Conservation (phyloP, 2,329 filamentous ascomycete species). For the Fusarium nelsonii region DNA sequence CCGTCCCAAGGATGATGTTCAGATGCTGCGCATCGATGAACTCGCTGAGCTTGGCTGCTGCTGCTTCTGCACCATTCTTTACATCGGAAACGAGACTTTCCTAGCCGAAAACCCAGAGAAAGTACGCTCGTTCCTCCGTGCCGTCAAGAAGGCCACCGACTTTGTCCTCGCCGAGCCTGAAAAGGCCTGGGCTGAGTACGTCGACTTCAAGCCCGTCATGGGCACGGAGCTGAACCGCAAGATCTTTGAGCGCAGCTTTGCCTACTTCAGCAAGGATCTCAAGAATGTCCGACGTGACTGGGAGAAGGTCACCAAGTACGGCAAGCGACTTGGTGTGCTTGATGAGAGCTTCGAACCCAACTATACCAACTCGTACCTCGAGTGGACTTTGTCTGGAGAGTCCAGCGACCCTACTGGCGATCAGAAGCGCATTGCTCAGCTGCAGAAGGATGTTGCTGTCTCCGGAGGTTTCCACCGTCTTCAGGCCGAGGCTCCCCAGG, state of each 20-base stretch:
- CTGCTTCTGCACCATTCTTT: slow-evolving; percentile 86
- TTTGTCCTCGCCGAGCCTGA: slow-evolving; percentile 74
- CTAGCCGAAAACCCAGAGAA: slow-evolving; percentile 74
- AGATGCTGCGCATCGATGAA: slow-evolving; percentile 86
- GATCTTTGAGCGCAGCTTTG: slow-evolving; percentile 83
- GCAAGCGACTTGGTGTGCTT: slow-evolving; percentile 78
- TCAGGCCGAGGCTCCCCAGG: slow-evolving; percentile 33
- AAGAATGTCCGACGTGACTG: slow-evolving; percentile 82
- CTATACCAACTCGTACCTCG: slow-evolving; percentile 79
- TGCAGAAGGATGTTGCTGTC: slow-evolving; percentile 75
- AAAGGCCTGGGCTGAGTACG: slow-evolving; percentile 74
- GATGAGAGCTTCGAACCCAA: slow-evolving; percentile 74
- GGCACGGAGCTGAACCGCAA: slow-evolving; percentile 76
- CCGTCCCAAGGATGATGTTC: slow-evolving; percentile 74
- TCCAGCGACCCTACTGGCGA: slow-evolving; percentile 76
- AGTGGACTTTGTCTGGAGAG: slow-evolving; percentile 74
- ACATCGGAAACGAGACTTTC: slow-evolving; percentile 82
- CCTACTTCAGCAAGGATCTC: slow-evolving; percentile 79
- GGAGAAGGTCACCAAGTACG: slow-evolving; percentile 81
- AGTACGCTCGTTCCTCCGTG: slow-evolving; percentile 75
- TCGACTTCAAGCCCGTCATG: slow-evolving; percentile 79
- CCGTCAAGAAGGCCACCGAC: slow-evolving; percentile 81
- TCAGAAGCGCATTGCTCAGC: slow-evolving; percentile 78
- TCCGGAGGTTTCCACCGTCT: slow-evolving; percentile 74
- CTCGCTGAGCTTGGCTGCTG: slow-evolving; percentile 84